A percentile compares a stretch with the other conserved stretches of the same genome.
These are phyloP conservation scores for Phytophthora pistaciae DNA, from an alignment of 352 stramenopile species.

Conservation along the genomic window DNA sequence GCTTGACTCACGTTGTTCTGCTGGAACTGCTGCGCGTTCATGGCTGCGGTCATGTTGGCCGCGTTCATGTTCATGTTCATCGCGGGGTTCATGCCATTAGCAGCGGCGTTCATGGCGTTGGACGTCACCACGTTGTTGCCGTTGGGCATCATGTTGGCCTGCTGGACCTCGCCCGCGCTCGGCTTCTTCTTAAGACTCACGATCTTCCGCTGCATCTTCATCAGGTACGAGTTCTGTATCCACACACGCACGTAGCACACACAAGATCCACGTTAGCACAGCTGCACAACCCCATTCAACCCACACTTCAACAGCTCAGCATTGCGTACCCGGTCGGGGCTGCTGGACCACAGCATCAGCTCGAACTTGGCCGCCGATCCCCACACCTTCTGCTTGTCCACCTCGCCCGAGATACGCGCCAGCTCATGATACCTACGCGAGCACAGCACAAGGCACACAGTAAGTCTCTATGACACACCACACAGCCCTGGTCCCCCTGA, in stretches of 20 bases:
- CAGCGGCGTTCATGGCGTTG: slow-evolving; percentile 36
- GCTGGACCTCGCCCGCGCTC: slow-evolving; percentile 43
- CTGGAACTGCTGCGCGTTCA: slow-evolving; percentile 55
- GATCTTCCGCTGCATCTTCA: slow-evolving; percentile 89
- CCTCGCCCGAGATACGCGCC: slow-evolving; percentile 82
- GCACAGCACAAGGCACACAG: not conserved
- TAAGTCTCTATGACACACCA: not conserved
- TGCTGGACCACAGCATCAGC: slow-evolving; percentile 88
- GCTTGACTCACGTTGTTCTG: slow-evolving; percentile 49
- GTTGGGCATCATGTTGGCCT: slow-evolving; percentile 42
- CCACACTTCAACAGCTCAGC: not conserved
- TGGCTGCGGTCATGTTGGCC: slow-evolving; percentile 31
- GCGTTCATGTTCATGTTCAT: slow-evolving; percentile 57
- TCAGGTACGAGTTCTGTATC: slow-evolving; percentile 77
- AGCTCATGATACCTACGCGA: slow-evolving; percentile 82
- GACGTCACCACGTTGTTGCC: slow-evolving; percentile 38
- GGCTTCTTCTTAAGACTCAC: slow-evolving; percentile 82
- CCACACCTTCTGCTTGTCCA: slow-evolving; percentile 89
- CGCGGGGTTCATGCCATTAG: slow-evolving; percentile 37
- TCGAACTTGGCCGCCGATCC: slow-evolving; percentile 88
- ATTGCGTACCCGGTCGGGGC: slow-evolving; percentile 61
- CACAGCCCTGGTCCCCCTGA: not conserved
- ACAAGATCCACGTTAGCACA: slow-evolving; percentile 14
- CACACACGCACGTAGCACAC: slow-evolving; percentile 15
- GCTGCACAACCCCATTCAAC: not conserved